Evolutionary conservation across 1,139 yeast genomes (phyloP).

Genomic region (Sugiyamaella castrensis): DNA sequence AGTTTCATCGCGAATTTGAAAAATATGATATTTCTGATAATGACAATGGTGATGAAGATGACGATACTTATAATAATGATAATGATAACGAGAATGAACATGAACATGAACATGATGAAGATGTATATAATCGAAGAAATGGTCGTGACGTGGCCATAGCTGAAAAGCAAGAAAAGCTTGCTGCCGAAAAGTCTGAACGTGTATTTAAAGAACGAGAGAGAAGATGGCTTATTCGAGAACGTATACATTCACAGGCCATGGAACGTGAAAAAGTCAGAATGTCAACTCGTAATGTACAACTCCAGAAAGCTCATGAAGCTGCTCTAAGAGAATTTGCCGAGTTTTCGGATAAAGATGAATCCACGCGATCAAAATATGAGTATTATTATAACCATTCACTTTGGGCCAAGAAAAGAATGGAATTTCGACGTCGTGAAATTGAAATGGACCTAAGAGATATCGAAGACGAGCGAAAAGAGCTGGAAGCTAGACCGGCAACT

Average conservation of each 20-base stretch:
- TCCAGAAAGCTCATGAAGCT: slow-evolving; percentile 22
- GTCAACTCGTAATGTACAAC: slow-evolving; percentile 18
- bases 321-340: slow-evolving; percentile 24
- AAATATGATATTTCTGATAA: slow-evolving; percentile 16
- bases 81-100: slow-evolving; percentile 16
- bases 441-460: slow-evolving; percentile 33
- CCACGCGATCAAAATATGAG: slow-evolving; percentile 23
- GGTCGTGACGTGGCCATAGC: neutral
- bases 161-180: slow-evolving; percentile 14
- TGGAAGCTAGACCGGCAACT: slow-evolving; percentile 13
- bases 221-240: slow-evolving; percentile 30
- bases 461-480: slow-evolving; percentile 26
- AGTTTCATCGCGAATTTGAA: slow-evolving; percentile 11
- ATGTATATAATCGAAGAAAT: slow-evolving; percentile 20
- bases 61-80: slow-evolving; percentile 23
- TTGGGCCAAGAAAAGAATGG: slow-evolving; percentile 36
- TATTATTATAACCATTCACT: slow-evolving; percentile 36
- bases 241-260: slow-evolving; percentile 25
- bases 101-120: slow-evolving; percentile 21
- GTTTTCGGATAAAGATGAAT: slow-evolving; percentile 29
- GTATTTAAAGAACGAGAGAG: slow-evolving; percentile 26
- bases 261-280: slow-evolving; percentile 27
- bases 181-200: slow-evolving; percentile 22
- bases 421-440: slow-evolving; percentile 30
- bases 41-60: slow-evolving; percentile 18